Conservation (phyloP, 352 stramenopile species). For the Globisporangium okanoganense region DNA sequence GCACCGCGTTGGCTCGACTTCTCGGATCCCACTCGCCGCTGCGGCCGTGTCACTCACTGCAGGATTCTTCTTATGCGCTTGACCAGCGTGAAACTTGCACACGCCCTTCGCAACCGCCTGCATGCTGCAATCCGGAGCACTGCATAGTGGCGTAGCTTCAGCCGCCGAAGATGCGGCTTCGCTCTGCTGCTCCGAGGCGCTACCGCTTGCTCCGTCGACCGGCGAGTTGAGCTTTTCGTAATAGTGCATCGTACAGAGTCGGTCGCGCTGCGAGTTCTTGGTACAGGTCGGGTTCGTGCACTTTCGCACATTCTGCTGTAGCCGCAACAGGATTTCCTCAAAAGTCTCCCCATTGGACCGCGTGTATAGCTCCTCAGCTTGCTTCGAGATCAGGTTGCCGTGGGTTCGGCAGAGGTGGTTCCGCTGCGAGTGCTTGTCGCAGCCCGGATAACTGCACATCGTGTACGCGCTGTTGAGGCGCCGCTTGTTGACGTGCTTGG, state of each 20-base stretch:
- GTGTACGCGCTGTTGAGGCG: conserved; percentile 86
- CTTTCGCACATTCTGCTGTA: conserved; percentile 76
- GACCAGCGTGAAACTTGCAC: conserved; percentile 33
- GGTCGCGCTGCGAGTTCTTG: conserved; percentile 86
- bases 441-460: conserved; percentile 85
- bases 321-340: conserved; percentile 59
- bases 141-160: conserved; percentile 10
- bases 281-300: conserved; percentile 77
- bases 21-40: conserved; percentile 21
- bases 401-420: conserved; percentile 85
- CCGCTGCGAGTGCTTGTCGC: conserved; percentile 81
- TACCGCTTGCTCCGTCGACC: conserved; percentile 17
- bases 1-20: conserved; percentile 29
- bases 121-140: conserved; percentile 20
- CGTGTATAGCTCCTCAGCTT: conserved; percentile 64
- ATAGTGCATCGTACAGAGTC: conserved; percentile 80
- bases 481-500: conserved; percentile 79
- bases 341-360: conserved; percentile 43
- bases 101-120: conserved; percentile 12
- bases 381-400: conserved; percentile 71
- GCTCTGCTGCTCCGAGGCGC: conserved; percentile 5
- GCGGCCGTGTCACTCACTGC: conserved; percentile 3
- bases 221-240: conserved; percentile 64
- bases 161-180: neutral
- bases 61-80: conserved; percentile 6